phyloP scores from a whole-genome alignment of 139 green algal species.

The Tetradesmus obliquus region DNA sequence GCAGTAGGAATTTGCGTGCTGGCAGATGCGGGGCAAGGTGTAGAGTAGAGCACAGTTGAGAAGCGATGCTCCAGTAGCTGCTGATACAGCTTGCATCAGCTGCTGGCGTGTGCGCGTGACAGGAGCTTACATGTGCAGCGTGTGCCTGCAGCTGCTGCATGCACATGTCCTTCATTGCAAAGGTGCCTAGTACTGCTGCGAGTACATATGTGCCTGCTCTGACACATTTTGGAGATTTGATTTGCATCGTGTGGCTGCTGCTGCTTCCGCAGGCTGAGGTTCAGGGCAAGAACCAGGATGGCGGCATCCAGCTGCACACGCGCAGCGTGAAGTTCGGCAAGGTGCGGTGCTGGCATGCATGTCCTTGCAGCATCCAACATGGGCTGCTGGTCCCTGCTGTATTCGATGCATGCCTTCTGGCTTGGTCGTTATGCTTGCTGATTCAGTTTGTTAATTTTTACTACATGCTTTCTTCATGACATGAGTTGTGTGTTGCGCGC shows the following conservation, averaged over 20 bases:
- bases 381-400: not conserved
- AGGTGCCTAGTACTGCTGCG: too few relatives aligned
- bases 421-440: not conserved
- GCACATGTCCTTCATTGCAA: too few relatives aligned
- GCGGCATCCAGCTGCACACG: slow-evolving; percentile 86
- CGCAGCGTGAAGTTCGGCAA: slow-evolving; percentile 89
- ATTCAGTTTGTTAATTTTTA: too few relatives aligned
- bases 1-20: not conserved
- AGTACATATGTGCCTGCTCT: too few relatives aligned
- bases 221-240: too few relatives aligned
- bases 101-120: too few relatives aligned
- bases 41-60: not conserved
- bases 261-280: slow-evolving; percentile 79
- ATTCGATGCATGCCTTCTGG: too few relatives aligned
- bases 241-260: not conserved
- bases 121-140: too few relatives aligned
- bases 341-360: slow-evolving; percentile 35
- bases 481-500: not conserved
- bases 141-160: too few relatives aligned
- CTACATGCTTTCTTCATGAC: not conserved
- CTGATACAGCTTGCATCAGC: too few relatives aligned
- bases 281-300: slow-evolving; percentile 82
- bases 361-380: not conserved
- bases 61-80: not conserved
- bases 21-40: not conserved